A percentile compares a stretch with the other conserved stretches of the same genome.
Evolutionary conservation across 2,329 filamentous ascomycete genomes (phyloP).

Genomic region (Penicillium sp.): DNA sequence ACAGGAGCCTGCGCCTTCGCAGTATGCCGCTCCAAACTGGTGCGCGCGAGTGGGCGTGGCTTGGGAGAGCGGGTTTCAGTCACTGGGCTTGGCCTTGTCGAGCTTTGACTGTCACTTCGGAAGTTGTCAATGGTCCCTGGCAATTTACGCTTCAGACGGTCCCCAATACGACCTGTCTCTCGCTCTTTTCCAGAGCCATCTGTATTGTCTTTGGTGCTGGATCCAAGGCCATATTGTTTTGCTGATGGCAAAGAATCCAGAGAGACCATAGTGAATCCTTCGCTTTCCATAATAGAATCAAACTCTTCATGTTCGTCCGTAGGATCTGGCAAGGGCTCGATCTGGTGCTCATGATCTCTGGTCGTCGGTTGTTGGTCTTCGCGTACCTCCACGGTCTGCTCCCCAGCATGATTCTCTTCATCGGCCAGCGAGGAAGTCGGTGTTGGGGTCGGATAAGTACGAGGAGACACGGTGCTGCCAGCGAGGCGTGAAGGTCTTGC

Average conservation of each 20-base stretch:
- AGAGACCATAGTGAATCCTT: conserved; percentile 65
- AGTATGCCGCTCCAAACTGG: not conserved
- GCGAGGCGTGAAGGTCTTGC: conserved; percentile 43
- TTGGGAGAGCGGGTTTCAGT: conserved; percentile 8
- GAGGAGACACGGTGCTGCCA: conserved; percentile 42
- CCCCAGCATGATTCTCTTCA: conserved; percentile 39
- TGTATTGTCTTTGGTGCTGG: conserved; percentile 37
- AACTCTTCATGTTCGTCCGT: conserved; percentile 55
- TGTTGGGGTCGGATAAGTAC: conserved; percentile 49
- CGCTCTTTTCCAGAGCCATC: conserved; percentile 35
- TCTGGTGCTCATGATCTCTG: conserved; percentile 19
- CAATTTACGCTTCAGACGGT: conserved; percentile 37
- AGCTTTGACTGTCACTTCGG: conserved; percentile 21
- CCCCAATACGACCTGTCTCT: conserved; percentile 35
- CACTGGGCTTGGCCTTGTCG: conserved; percentile 25
- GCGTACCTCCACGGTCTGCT: conserved; percentile 21
- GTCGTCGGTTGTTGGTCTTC: conserved; percentile 14
- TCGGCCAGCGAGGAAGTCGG: conserved; percentile 47
- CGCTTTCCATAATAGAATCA: conserved; percentile 63
- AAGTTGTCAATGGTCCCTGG: conserved; percentile 30
- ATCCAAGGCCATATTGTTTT: conserved; percentile 49
- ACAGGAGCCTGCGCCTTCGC: conserved; percentile 4
- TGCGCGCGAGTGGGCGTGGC: not conserved
- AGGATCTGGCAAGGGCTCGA: conserved; percentile 34
- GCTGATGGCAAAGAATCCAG: conserved; percentile 60